Base-by-base conservation (phyloP, 2,329 filamentous ascomycete genomes). In the Diaporthe sp. region DNA sequence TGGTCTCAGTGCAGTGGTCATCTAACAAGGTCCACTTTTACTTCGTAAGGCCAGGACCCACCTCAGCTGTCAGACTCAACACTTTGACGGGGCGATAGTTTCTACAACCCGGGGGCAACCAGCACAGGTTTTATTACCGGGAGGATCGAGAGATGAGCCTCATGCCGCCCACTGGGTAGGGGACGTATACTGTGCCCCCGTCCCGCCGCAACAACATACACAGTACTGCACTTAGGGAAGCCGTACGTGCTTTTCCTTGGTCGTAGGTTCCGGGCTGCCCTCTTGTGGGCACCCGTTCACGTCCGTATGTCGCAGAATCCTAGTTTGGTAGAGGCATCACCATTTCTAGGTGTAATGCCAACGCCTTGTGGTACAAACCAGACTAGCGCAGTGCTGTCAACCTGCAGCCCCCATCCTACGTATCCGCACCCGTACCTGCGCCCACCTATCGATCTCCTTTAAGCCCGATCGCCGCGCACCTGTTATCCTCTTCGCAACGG, bases 331-430 rank as follows among this genome's bases (percentile, higher is more conserved):
- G 56, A 50, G 35, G 15, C 27, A 50, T 61, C 47, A 59, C 50
- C 69, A 55, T 73, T 44, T 55, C 71, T 42, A 35, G 61, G n/a
- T 50, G 71, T 53, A 39, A 58, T 69, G 61, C 71, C 71, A 68
- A 73, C 71, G 59, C 51, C 37, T 68, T 59, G 39, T 59, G 17
- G 61, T 59, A 70, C 51, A 71, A 71, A 71, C 44, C 56, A 25
- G 70, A 71, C 65, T 72, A 72, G 55, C 44, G 42, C 25, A 32
- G 69, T 71, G 74, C 68, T 71, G 74, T 75, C 74, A 73, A 53
- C 53, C 68, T 75, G 72, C 74, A 72, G 72, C 66, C 56, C 47
- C 61, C 73, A 75, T 70, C 73, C 73, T 73, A 47, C 63, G 70
- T 53, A 42, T 59, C 66, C 51, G 66, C 59, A 71, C 42, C 70